A percentile compares a stretch with the other conserved stretches of the same genome.
These are phyloP conservation scores for Neobulgaria alba DNA, from an alignment of 2,329 filamentous ascomycete genomes.

Conservation along the genomic window DNA sequence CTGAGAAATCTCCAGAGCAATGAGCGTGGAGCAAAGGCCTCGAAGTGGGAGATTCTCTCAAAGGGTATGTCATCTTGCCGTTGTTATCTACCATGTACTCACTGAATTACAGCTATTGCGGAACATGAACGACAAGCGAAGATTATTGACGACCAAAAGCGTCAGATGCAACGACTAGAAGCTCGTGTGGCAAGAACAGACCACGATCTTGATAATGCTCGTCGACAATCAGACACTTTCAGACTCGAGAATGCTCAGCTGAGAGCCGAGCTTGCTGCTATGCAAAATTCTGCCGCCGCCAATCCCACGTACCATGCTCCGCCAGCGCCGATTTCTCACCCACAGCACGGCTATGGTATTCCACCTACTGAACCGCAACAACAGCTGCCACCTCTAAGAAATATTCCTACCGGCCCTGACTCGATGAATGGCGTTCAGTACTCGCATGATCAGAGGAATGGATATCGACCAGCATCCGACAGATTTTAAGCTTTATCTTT, in stretches of 20 bases:
- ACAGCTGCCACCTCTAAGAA: slow-evolving; percentile 46
- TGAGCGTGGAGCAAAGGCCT: slow-evolving; percentile 74
- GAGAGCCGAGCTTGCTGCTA: slow-evolving; percentile 19
- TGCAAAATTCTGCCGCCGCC: slow-evolving; percentile 11
- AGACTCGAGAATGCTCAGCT: slow-evolving; percentile 26
- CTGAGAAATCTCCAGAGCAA: slow-evolving; percentile 57
- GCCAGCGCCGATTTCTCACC: slow-evolving; percentile 6
- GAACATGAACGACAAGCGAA: slow-evolving; percentile 50
- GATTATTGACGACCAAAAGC: slow-evolving; percentile 18
- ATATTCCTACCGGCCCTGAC: slow-evolving; percentile 36
- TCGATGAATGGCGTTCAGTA: slow-evolving; percentile 62
- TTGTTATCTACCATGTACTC: slow-evolving; percentile 1
- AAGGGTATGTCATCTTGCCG: slow-evolving; percentile 52
- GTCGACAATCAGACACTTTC: slow-evolving; percentile 37
- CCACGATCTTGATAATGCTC: slow-evolving; percentile 26
- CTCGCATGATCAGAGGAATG: slow-evolving; percentile 21
- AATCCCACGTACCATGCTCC: slow-evolving; percentile 6
- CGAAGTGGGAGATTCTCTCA: slow-evolving; percentile 82
- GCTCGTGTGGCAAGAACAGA: slow-evolving; percentile 33
- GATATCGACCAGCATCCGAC: slow-evolving; percentile 12
- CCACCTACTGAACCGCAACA: slow-evolving; percentile 29
- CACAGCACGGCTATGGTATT: slow-evolving; percentile 7
- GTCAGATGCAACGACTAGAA: slow-evolving; percentile 35
- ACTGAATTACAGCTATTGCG: slow-evolving; percentile 43
- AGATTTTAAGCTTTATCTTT: too few relatives aligned